These are phyloP conservation scores for Malbranchea cinnamomea DNA, from an alignment of 2,329 filamentous ascomycete genomes.

Conservation along the genomic window DNA sequence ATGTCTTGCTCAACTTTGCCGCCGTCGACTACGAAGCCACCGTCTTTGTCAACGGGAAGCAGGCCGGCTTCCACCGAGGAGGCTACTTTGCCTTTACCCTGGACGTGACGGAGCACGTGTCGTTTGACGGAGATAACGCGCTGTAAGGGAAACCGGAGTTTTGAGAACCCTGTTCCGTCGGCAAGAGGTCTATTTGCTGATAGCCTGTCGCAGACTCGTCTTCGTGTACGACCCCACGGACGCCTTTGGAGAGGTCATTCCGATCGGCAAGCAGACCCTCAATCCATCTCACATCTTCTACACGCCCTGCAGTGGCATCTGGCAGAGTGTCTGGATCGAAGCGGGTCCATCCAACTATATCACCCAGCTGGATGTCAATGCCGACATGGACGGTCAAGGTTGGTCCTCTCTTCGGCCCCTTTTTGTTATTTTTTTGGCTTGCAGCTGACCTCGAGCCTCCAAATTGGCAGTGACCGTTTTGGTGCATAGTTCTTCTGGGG, in stretches of 20 bases:
- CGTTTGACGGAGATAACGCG: conserved; percentile 34
- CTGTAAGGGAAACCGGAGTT: no score
- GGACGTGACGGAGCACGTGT: conserved; percentile 38
- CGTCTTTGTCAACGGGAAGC: conserved; percentile 43
- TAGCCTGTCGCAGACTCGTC: conserved; percentile 33
- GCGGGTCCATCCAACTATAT: conserved; percentile 44
- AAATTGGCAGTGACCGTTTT: conserved; percentile 40
- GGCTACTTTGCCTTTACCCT: conserved; percentile 49
- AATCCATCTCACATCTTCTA: conserved; percentile 52
- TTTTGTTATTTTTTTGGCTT: conserved; percentile 3
- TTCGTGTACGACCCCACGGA: conserved; percentile 57
- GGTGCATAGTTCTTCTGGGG: conserved; percentile 32
- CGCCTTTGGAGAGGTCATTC: conserved; percentile 38
- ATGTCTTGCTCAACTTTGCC: conserved; percentile 34
- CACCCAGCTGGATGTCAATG: conserved; percentile 43
- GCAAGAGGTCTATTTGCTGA: no score
- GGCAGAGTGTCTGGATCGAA: conserved; percentile 60
- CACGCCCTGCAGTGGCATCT: conserved; percentile 57
- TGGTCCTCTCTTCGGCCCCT: conserved; percentile 12
- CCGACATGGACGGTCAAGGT: conserved; percentile 40
- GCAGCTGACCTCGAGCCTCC: no score
- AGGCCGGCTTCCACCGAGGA: conserved; percentile 40
- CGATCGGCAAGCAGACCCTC: conserved; percentile 50
- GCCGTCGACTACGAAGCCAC: conserved; percentile 38
- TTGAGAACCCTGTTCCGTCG: no score